Base-by-base conservation (phyloP, 2,329 filamentous ascomycete species). In the Escovopsis weberi region DNA sequence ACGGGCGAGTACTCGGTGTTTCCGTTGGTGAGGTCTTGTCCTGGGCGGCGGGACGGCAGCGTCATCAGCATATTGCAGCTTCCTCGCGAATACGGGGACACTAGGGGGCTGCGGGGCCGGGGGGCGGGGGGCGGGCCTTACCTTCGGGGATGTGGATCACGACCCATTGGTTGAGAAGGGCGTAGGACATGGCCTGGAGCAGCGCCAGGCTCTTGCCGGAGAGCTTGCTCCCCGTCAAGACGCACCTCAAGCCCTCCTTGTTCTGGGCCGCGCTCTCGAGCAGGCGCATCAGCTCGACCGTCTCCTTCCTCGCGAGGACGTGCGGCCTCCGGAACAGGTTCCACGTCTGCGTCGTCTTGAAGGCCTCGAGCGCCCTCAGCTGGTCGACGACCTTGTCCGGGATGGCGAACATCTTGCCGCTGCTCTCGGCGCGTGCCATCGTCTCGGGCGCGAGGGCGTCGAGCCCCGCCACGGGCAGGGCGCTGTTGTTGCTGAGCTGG, bases 401-500 rank as follows among this genome's bases (percentile, higher is more conserved):
- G 26, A 96, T 62, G 2, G 75, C 75, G 41, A 86, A 65, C 28
- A 96, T 74, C 47, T 72, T 72, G 33, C 83, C 85, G 9, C 72
- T 64, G 40, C 74, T 72, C 32, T 68, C 66, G 28, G 65, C 61
- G 43, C 72, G 65, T 15, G 71, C 60, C 62, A 81, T 65, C 37
- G 70, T 73, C 48, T 72, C 66, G 9, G 63, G 57, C 11, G 63
- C 69, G 43, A 94, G 56, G 39, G 80, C 72, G 46, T 70, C 64
- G 51, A 94, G 68, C 10, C 77, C 82, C 23, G 68, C 58, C 7
- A 96, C 82, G 46, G 81, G 76, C 33, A 95, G 67, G 40, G 91
- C 91, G 64, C 94, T 96, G 61, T 85, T 83, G 66, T 96, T 98
- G 69, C 82, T 89, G 47, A 98, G 77, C 46, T 93, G 79, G 55